Percentiles rank a stretch among this genome's conserved stretches.
phyloP scores from a whole-genome alignment of 345 rosid genomes.

The Cardamine occulta region DNA sequence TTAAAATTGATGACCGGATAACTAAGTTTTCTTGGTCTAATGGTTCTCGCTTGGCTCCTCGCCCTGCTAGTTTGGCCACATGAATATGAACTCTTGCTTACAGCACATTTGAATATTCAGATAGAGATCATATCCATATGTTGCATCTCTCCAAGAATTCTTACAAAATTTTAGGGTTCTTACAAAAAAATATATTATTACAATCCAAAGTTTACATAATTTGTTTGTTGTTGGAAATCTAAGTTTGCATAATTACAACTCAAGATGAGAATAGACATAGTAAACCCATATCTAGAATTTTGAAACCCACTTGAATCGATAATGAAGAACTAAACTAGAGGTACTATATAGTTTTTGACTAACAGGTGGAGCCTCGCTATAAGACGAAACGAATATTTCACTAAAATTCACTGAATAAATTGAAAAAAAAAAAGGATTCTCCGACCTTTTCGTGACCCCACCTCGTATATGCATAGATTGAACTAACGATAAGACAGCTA shows the following conservation, averaged over 20 bases:
- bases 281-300: background rate
- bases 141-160: too few relatives aligned
- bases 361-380: background rate
- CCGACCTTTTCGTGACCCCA: slow-evolving; percentile 7
- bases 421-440: slow-evolving; percentile 1
- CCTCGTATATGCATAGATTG: background rate
- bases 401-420: background rate
- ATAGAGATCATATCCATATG: too few relatives aligned
- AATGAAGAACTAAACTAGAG: background rate
- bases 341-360: background rate
- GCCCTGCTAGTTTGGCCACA: too few relatives aligned
- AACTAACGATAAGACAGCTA: background rate
- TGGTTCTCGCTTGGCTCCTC: too few relatives aligned
- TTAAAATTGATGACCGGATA: background rate
- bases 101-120: too few relatives aligned
- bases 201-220: background rate
- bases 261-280: background rate
- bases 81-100: too few relatives aligned
- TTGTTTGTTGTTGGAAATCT: background rate
- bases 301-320: background rate
- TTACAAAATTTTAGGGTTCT: background rate
- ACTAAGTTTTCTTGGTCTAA: too few relatives aligned
- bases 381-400: slow-evolving; percentile 52
- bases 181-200: background rate
- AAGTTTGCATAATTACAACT: background rate